Base-by-base conservation (phyloP, 352 stramenopile genomes). In the Globisporangium sylvaticum region DNA sequence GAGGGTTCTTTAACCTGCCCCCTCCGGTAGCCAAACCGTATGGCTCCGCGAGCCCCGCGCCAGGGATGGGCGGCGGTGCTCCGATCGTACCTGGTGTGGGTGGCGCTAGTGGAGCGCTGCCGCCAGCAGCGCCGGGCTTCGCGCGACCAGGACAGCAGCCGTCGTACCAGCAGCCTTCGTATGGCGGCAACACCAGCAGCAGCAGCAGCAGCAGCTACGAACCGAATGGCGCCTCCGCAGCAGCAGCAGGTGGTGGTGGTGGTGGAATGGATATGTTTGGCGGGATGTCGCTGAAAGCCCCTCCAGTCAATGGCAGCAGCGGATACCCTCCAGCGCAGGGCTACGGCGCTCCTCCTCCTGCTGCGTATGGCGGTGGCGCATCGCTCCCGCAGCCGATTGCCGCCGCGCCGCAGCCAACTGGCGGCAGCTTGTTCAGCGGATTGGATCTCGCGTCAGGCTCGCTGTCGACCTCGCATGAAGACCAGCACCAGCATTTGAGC, bases 1-100 rank as follows among this genome's bases (percentile, higher is more conserved):
- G 87, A 31, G 87, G 87, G 42, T 93, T 93, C 81, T 95, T 95
- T 70, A 95, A 95, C 58, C 69, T 95, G 10, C 87, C 87, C 24
- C 85, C 84, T n/a, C 76, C 84, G 12, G 75, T 88, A 9, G 59
- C 73, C 14, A 90, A 91, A 64, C 76, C 74, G 18, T 75, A 79
- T 29, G 70, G 64, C 10, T 52, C 56, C 7, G 44, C 56, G 42
- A 70, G 58, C 55, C 64, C 64, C 5, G 59, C 63, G 3, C 56
- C 50, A 8, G 31, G 42, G 1, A 67, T 64, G 34, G 42, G 55
- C 10, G 55, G 46, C 8, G 55, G 46, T 3, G 29, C 32, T 15
- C 65, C 58, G n/a, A 62, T 59, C 44, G 59, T 42, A 24, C 59
- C 44, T n/a, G 55, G 55, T 7, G 42, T 42, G 22, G 34, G n/a